Evolutionary conservation across 2,329 filamentous ascomycete species (phyloP), one percentile per base, ranked within the genome.

Genomic region (Pseudogymnoascus sp.): DNA sequence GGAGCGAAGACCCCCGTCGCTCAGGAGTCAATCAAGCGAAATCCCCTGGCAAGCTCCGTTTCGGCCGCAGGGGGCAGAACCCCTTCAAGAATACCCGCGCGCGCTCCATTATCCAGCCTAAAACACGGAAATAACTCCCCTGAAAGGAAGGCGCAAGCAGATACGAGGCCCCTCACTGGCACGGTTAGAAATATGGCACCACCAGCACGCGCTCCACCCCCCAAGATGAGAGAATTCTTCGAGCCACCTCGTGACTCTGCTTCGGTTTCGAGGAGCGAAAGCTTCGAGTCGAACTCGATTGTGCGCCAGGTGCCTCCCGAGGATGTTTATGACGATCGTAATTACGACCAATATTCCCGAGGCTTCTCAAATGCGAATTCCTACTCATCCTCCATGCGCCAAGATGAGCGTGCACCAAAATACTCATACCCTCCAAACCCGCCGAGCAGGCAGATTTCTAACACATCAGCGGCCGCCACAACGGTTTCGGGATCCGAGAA

Each of bases 191-290:
- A 74, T 64, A 76, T 77, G 74, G 83, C 81, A 26, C 82, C 83
- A 60, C 73, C 78, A 49, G 74, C 81, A 70, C 81, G 86, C 65
- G 87, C 87, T 1, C 91, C 91, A 37, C 92, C 92, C 11, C 93
- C 93, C 59, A 94, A 92, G 74, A 97, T 97, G 92, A 87, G 93
- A 67, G 91, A 95, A 43, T 80, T 97, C 31, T 85, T 85, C 66
- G 74, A 79, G 7, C 82, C 83, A 55, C 79, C 81, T 4, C 78
- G 60, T 21, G 72, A 77, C 55, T 76, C 78, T 6, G 75, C 79
- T 7, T 78, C 80, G 2, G 80, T 83, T 60, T 75, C 85, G 16
- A 79, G 78, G 59, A 72, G 75, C 10, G 70, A 76, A 1, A 81
- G 79, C 11, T 74, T 84, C 4, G 74, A 74, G 2, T 80, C 81